These are phyloP conservation scores for Vicia sativa DNA, from an alignment of 306 rosid species.

Conservation along the genomic window DNA sequence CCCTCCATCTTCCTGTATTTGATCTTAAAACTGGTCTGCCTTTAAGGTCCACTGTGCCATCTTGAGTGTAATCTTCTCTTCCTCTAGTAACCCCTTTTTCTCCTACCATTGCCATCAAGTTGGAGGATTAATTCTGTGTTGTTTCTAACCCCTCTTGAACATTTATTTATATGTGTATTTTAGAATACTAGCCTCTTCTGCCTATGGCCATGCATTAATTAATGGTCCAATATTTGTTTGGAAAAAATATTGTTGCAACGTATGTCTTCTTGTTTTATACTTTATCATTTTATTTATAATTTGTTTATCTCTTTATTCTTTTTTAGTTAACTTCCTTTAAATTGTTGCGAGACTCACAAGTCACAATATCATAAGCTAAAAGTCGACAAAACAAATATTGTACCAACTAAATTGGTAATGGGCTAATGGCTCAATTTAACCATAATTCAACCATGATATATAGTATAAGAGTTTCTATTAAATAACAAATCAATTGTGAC, in stretches of 20 bases:
- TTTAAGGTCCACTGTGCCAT: conserved; percentile 47
- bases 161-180: conserved; percentile 1
- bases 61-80: conserved; percentile 43
- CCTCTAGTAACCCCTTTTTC: conserved; percentile 30
- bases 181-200: neutral
- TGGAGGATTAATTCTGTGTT: neutral
- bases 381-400: too few relatives aligned
- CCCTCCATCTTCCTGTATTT: conserved; percentile 49
- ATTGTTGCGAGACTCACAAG: conserved; percentile 4
- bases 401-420: too few relatives aligned
- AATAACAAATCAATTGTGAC: too few relatives aligned
- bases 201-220: neutral
- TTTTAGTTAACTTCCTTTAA: neutral
- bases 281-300: conserved; percentile 22
- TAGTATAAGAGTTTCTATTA: too few relatives aligned
- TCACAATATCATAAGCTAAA: conserved; percentile 1
- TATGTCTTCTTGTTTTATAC: conserved; percentile 18
- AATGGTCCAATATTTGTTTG: conserved; percentile 24
- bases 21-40: conserved; percentile 50
- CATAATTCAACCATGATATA: too few relatives aligned
- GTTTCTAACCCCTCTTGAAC: conserved; percentile 13
- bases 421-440: too few relatives aligned
- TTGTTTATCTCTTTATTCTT: neutral
- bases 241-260: neutral
- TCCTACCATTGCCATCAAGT: conserved; percentile 31